Evolutionary conservation across 805 yeast species (phyloP).

Genomic region (Diddensiella transvaalensis): DNA sequence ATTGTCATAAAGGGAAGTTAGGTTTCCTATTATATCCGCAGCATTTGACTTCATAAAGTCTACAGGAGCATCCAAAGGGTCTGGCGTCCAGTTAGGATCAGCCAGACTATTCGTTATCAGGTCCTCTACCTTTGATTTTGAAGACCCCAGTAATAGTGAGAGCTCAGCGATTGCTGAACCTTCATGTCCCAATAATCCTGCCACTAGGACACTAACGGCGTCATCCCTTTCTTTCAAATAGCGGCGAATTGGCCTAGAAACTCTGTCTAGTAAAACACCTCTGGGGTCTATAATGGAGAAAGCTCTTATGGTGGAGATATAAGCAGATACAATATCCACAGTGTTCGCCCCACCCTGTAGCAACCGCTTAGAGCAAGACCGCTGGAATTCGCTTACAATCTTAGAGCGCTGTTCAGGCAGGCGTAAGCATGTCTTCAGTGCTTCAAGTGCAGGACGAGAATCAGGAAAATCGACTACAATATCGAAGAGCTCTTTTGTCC

Average conservation of each 20-base stretch:
- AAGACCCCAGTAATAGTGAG: slow-evolving; percentile 45
- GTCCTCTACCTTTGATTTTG: slow-evolving; percentile 14
- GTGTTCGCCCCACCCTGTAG: slow-evolving; percentile 84
- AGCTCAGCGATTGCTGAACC: slow-evolving; percentile 48
- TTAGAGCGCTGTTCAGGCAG: slow-evolving; percentile 47
- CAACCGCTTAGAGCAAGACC: slow-evolving; percentile 43
- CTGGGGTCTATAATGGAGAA: slow-evolving; percentile 79
- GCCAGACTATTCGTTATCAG: slow-evolving; percentile 38
- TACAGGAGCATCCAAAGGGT: slow-evolving; percentile 86
- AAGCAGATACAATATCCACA: slow-evolving; percentile 61
- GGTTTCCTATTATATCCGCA: slow-evolving; percentile 65
- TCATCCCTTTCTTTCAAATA: slow-evolving; percentile 73
- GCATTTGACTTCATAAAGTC: slow-evolving; percentile 61
- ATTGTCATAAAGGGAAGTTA: slow-evolving; percentile 68
- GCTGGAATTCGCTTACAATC: slow-evolving; percentile 50
- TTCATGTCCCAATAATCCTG: slow-evolving; percentile 56
- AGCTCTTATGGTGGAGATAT: slow-evolving; percentile 66
- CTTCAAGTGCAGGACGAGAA: slow-evolving; percentile 45
- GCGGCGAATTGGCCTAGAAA: slow-evolving; percentile 68
- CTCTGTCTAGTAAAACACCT: slow-evolving; percentile 77
- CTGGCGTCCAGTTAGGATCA: slow-evolving; percentile 71
- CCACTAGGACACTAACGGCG: slow-evolving; percentile 63
- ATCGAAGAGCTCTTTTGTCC: slow-evolving; percentile 57
- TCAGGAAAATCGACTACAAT: slow-evolving; percentile 53
- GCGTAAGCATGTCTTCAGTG: slow-evolving; percentile 39